phyloP scores from a whole-genome alignment of 768 basidiomycete genomes.

The Collybia mongolica region DNA sequence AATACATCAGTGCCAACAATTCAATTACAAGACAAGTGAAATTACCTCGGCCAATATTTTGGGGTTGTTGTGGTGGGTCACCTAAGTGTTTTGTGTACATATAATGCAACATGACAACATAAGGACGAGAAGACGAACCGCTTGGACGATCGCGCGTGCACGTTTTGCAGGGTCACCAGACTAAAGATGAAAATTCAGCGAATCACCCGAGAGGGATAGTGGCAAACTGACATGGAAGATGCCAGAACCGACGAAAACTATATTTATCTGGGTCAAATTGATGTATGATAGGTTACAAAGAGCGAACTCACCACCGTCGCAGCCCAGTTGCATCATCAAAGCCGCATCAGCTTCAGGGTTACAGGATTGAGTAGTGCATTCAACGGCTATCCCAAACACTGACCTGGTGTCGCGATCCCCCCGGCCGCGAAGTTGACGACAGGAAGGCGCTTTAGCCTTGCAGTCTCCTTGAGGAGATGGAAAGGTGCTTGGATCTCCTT shows the following conservation, averaged over 20 bases:
- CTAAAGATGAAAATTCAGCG: conserved; percentile 30
- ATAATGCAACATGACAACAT: conserved; percentile 1
- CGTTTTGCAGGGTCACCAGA: conserved; percentile 93
- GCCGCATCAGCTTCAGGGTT: conserved; percentile 80
- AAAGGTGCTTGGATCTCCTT: conserved; percentile 93
- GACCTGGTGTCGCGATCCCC: conserved; percentile 89
- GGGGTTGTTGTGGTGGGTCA: conserved; percentile 95
- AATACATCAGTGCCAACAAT: conserved; percentile 7
- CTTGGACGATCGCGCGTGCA: conserved; percentile 94
- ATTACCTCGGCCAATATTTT: conserved; percentile 84
- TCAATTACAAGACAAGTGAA: conserved; percentile 1
- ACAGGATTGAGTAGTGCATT: conserved; percentile 4
- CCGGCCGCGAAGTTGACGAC: conserved; percentile 98
- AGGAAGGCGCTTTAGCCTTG: conserved; percentile 88
- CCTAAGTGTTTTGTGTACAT: conserved; percentile 36
- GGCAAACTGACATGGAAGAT: conserved; percentile 78
- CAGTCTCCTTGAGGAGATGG: conserved; percentile 94
- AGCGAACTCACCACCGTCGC: conserved; percentile 80
- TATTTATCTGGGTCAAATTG: conserved; percentile 9
- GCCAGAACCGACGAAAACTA: conserved; percentile 97
- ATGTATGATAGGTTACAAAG: conserved; percentile 2
- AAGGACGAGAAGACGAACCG: conserved; percentile 45
- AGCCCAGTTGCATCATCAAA: conserved; percentile 98
- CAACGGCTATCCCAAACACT: conserved; percentile 9
- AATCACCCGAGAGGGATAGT: conserved; percentile 1